Evolutionary conservation across 2,329 filamentous ascomycete species (phyloP).

Genomic region (Laburnicola sp.): DNA sequence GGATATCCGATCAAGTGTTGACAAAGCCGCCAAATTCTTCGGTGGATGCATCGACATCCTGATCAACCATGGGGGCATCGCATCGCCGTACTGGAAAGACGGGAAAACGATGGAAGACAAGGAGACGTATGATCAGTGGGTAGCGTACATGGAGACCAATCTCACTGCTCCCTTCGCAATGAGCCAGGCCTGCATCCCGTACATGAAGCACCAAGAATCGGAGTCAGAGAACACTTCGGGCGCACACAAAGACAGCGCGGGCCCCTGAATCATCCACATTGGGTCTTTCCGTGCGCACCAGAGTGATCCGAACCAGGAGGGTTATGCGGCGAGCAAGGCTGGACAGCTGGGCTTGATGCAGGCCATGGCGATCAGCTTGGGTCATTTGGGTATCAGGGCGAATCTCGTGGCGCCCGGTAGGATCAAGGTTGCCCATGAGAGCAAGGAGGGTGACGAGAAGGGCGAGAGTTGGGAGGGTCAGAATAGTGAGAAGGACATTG

Average conservation of each 20-base stretch:
- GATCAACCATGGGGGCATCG: conserved; percentile 45
- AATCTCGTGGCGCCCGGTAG: conserved; percentile 54
- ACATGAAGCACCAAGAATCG: conserved; percentile 46
- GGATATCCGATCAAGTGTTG: conserved; percentile 48
- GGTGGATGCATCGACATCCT: conserved; percentile 47
- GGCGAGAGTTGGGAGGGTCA: conserved; percentile 45
- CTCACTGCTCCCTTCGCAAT: conserved; percentile 53
- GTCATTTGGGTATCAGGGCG: conserved; percentile 50
- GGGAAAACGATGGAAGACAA: conserved; percentile 53
- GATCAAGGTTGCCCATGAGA: conserved; percentile 54
- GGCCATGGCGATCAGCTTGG: conserved; percentile 54
- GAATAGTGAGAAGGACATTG: conserved; percentile 46
- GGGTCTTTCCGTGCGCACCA: conserved; percentile 53
- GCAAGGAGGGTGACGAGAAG: conserved; percentile 50
- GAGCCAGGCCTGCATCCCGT: conserved; percentile 53
- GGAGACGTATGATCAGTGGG: conserved; percentile 50
- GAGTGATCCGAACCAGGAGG: conserved; percentile 54
- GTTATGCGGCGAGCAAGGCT: conserved; percentile 57
- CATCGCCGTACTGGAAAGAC: conserved; percentile 48
- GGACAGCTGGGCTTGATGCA: conserved; percentile 57
- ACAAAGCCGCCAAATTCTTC: conserved; percentile 49
- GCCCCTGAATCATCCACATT: conserved; percentile 53
- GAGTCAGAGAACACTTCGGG: conserved; percentile 26
- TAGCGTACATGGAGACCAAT: conserved; percentile 53
- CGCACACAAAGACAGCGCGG: conserved; percentile 38